phyloP scores from a whole-genome alignment of 2,329 filamentous ascomycete genomes.

The Neurospora sp. region DNA sequence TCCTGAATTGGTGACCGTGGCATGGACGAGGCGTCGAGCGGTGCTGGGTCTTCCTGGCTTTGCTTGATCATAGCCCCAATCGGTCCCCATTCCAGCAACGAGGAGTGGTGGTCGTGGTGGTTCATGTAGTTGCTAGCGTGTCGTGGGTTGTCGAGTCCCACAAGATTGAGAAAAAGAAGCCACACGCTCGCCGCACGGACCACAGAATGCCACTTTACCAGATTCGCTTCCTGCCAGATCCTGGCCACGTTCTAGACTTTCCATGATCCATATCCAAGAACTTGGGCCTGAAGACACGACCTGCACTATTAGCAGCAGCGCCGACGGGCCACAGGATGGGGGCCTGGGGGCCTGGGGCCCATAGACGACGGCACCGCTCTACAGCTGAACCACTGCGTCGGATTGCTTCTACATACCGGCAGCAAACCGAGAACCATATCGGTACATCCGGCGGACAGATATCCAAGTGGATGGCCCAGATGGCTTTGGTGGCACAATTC shows the following conservation, averaged over 20 bases:
- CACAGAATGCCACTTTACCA: background rate
- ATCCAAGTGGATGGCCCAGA: background rate
- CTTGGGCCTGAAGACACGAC: background rate
- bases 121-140: background rate
- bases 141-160: background rate
- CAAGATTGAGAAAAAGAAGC: background rate
- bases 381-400: background rate
- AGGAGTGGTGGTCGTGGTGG: background rate
- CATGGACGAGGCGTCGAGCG: background rate
- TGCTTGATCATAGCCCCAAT: background rate
- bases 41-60: background rate
- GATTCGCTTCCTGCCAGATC: background rate
- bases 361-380: background rate
- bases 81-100: background rate
- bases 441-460: background rate
- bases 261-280: background rate
- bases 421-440: background rate
- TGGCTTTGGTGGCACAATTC: background rate
- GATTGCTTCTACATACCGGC: background rate
- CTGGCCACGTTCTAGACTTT: background rate
- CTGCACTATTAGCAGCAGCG: background rate
- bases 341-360: background rate
- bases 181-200: background rate
- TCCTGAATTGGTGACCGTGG: background rate
- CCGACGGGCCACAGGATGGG: background rate